Base-by-base conservation (phyloP, 2,329 filamentous ascomycete genomes). In the Blastomyces gilchristii region DNA sequence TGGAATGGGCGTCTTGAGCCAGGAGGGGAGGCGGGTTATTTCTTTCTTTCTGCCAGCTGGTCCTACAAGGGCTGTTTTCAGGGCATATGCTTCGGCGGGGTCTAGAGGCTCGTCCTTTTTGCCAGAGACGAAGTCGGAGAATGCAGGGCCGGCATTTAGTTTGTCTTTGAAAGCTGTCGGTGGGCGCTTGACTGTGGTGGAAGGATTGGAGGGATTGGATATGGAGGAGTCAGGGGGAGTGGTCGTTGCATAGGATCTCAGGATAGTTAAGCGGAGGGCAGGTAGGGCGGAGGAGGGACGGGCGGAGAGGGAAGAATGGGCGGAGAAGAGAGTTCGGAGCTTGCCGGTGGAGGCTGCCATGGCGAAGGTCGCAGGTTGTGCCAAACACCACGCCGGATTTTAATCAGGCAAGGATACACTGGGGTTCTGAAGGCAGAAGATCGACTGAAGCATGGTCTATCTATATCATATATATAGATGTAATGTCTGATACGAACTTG, bases 1-100 rank as follows among this genome's bases (percentile, higher is more conserved):
- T 0, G 94, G 94, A 63, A 99, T 94, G 1, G 91, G 90, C 28
- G 93, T 99, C 82, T 97, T 97, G 67, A 99, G 85, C 94, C 94
- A 99, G 68, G 88, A 84, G 25, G 94, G 94, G 58, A 99, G 81
- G 58, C 94, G 86, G 58, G 85, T 87, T 70, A 87, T 85, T 70
- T 83, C 80, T 73, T 85, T 85, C 77, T 86, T 84, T 72, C 81
- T 83, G 63, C 84, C 84, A 66, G 80, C 79, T 1, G 83, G 84
- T 12, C 84, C 85, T 47, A 85, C 82, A 67, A 84, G 78, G 8
- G 83, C 85, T 14, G 83, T 87, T 68, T 83, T 82, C 65, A 87
- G 79, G 60, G 83, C 81, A 70, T 85, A 83, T 22, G 83, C 81
- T 69, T 86, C 83, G 18, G 74, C 69, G 0, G 77, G 73, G 16